phyloP scores from a whole-genome alignment of 2,329 filamentous ascomycete species.

The Davidsoniella australis region DNA sequence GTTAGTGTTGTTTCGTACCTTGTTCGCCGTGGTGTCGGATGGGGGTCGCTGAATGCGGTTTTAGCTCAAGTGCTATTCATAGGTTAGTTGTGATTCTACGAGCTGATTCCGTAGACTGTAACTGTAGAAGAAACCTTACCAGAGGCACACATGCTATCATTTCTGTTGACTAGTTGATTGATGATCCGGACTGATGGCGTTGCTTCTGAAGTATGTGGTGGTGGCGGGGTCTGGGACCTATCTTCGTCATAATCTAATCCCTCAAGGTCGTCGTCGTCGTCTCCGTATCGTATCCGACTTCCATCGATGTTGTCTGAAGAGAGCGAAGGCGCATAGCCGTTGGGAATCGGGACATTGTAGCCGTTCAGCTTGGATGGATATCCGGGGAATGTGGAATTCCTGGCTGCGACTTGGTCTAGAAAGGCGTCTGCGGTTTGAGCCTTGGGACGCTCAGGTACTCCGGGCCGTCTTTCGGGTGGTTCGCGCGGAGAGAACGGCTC shows the following conservation, averaged over 20 bases:
- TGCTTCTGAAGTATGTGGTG: slow-evolving; percentile 3
- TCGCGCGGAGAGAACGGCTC: slow-evolving; percentile 6
- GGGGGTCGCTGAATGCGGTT: slow-evolving; percentile 41
- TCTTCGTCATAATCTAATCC: slow-evolving; percentile 19
- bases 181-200: slow-evolving; percentile 6
- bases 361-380: too few relatives aligned
- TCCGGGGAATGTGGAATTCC: too few relatives aligned
- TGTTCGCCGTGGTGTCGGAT: slow-evolving; percentile 56
- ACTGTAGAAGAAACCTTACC: slow-evolving; percentile 26
- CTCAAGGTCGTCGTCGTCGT: slow-evolving; percentile 23
- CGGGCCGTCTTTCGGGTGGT: not conserved
- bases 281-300: not conserved
- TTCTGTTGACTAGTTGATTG: slow-evolving; percentile 35
- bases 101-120: not conserved
- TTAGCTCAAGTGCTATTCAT: slow-evolving; percentile 27
- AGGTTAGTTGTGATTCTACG: slow-evolving; percentile 8
- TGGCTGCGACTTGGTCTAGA: too few relatives aligned
- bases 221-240: slow-evolving; percentile 3
- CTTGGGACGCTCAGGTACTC: not conserved
- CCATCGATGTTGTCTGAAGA: not conserved
- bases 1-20: slow-evolving; percentile 24
- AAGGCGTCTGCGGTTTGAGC: not conserved
- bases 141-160: slow-evolving; percentile 49
- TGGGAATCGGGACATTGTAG: not conserved
- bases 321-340: not conserved